phyloP scores from a whole-genome alignment of 768 basidiomycete genomes.

The Xerocomus spinulosus region DNA sequence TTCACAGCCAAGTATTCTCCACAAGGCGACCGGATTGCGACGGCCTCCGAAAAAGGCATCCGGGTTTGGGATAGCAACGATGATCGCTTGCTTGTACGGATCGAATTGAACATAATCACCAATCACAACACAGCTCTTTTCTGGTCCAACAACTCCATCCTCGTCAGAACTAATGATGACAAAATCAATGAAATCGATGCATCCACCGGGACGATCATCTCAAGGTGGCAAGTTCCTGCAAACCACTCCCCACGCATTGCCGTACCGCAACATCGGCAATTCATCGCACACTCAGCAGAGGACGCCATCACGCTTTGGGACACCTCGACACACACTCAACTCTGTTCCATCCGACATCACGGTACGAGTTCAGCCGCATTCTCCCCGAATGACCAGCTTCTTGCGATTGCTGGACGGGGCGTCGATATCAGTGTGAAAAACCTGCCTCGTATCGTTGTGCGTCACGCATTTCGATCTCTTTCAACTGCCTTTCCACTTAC shows the following conservation, averaged over 20 bases:
- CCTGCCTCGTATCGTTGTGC: no score
- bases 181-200: not conserved
- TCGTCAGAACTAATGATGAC: not conserved
- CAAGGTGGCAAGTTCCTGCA: not conserved
- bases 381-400: not conserved
- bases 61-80: conserved; percentile 1
- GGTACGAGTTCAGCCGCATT: not conserved
- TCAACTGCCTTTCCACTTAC: not conserved
- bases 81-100: no score
- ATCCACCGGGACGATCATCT: not conserved
- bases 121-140: no score
- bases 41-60: not conserved
- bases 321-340: not conserved
- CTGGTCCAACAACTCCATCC: not conserved
- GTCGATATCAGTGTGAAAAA: no score
- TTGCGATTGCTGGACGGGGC: not conserved
- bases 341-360: not conserved
- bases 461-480: no score
- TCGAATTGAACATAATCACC: no score
- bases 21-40: conserved; percentile 1
- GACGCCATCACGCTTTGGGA: conserved; percentile 2
- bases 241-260: not conserved
- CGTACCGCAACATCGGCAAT: not conserved
- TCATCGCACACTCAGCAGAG: not conserved
- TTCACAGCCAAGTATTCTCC: not conserved